These are phyloP conservation scores for Chaetomium tenue DNA, from an alignment of 495 filamentous ascomycete species.

Conservation along the genomic window DNA sequence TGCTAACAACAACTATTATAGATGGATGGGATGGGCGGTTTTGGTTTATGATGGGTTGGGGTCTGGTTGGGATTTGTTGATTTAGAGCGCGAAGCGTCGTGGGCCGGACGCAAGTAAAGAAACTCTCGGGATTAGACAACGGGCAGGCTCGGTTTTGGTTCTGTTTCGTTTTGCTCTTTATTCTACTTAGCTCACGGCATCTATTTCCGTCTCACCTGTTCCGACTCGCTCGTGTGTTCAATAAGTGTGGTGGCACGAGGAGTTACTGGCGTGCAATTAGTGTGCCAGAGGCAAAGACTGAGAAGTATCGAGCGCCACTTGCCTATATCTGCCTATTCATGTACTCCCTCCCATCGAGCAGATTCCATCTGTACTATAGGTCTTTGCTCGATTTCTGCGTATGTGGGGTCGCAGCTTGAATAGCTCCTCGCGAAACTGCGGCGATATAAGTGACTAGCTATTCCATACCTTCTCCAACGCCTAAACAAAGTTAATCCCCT, in stretches of 20 bases:
- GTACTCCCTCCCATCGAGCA: too few species aligned
- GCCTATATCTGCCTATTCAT: too few species aligned
- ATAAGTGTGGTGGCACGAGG: neutral
- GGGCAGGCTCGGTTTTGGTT: constrained; percentile 1
- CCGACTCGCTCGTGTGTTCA: neutral
- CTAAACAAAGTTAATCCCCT: neutral
- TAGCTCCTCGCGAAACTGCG: neutral
- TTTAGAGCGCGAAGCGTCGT: neutral
- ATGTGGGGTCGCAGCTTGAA: too few species aligned
- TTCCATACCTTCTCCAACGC: neutral
- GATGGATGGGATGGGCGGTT: neutral
- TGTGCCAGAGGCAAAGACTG: too few species aligned
- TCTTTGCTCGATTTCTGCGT: neutral
- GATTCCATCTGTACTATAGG: too few species aligned
- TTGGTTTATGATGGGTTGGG: neutral
- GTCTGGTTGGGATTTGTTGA: neutral
- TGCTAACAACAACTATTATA: neutral
- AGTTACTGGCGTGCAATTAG: too few species aligned
- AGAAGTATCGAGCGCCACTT: too few species aligned
- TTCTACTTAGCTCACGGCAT: neutral
- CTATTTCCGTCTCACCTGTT: neutral
- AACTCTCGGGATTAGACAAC: constrained; percentile 7
- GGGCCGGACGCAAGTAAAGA: neutral
- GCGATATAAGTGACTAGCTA: neutral
- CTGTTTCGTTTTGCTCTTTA: neutral